phyloP scores from a whole-genome alignment of 2,329 filamentous ascomycete species.

The Pleomassaria siparia region DNA sequence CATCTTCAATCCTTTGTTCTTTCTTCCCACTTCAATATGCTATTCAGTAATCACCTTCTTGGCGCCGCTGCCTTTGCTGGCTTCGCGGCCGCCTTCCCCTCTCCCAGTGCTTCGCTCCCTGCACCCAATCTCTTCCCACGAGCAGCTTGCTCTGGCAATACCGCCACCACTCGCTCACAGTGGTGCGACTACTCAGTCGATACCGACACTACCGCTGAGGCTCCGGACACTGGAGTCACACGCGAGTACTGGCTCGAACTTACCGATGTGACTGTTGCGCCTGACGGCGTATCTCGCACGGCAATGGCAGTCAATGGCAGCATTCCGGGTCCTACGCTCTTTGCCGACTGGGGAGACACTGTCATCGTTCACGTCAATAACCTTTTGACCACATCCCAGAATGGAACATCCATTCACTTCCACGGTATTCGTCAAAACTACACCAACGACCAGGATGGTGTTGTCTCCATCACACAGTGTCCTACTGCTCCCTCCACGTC shows the following conservation, averaged over 20 bases:
- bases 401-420: slow-evolving; percentile 36
- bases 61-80: not conserved
- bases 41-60: slow-evolving; percentile 3
- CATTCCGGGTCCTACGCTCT: slow-evolving; percentile 49
- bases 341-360: slow-evolving; percentile 44
- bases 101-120: not conserved
- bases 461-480: slow-evolving; percentile 37
- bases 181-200: slow-evolving; percentile 54
- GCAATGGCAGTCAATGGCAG: slow-evolving; percentile 46
- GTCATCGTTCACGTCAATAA: slow-evolving; percentile 43
- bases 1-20: slow-evolving; percentile 1
- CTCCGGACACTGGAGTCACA: slow-evolving; percentile 58
- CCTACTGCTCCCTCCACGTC: slow-evolving; percentile 25
- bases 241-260: slow-evolving; percentile 51
- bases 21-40: not conserved
- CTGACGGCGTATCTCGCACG: slow-evolving; percentile 55
- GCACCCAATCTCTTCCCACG: slow-evolving; percentile 8
- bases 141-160: slow-evolving; percentile 35
- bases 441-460: slow-evolving; percentile 35
- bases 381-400: slow-evolving; percentile 23
- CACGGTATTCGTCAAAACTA: slow-evolving; percentile 36
- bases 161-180: slow-evolving; percentile 26
- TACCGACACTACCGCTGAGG: slow-evolving; percentile 55
- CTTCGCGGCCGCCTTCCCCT: slow-evolving; percentile 4
- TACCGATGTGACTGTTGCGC: slow-evolving; percentile 47